These are phyloP conservation scores for Tricholoma furcatifolium DNA, from an alignment of 768 basidiomycete genomes.

Conservation along the genomic window DNA sequence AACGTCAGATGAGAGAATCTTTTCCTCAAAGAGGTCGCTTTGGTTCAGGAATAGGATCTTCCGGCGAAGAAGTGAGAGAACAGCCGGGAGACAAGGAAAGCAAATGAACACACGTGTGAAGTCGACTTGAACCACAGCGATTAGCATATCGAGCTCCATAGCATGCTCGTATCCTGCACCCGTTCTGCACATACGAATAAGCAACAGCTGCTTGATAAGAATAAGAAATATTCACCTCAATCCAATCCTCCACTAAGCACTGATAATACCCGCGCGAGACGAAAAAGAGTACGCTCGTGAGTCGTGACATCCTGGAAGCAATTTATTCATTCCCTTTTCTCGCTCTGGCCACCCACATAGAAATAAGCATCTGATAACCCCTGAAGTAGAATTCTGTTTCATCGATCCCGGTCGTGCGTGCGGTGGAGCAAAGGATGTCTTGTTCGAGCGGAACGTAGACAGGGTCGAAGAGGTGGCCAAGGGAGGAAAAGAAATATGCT, in stretches of 20 bases:
- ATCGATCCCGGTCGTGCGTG: slow-evolving; percentile 88
- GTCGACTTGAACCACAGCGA: slow-evolving; percentile 97
- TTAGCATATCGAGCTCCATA: slow-evolving; percentile 98
- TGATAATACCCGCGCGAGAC: slow-evolving; percentile 93
- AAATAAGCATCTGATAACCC: slow-evolving; percentile 88
- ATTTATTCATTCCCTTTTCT: slow-evolving; percentile 91
- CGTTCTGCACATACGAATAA: slow-evolving; percentile 61
- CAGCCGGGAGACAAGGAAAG: too few species aligned
- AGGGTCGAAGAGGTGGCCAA: slow-evolving; percentile 78
- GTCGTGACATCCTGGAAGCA: slow-evolving; percentile 95
- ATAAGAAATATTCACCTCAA: slow-evolving; percentile 56
- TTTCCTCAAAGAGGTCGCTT: slow-evolving; percentile 87
- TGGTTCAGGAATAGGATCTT: slow-evolving; percentile 96
- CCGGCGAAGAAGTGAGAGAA: not conserved
- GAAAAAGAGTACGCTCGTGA: slow-evolving; percentile 89
- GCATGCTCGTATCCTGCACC: slow-evolving; percentile 99
- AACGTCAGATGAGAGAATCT: slow-evolving; percentile 80
- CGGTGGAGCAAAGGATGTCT: slow-evolving; percentile 84
- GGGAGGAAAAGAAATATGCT: slow-evolving; percentile 71
- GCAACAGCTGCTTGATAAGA: not conserved
- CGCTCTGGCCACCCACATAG: slow-evolving; percentile 91
- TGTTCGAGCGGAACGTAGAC: slow-evolving; percentile 76
- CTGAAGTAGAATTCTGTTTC: slow-evolving; percentile 81
- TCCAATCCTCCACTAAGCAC: slow-evolving; percentile 89
- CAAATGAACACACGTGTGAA: slow-evolving; percentile 63